Evolutionary conservation across 208 protist species (phyloP), one percentile per base, ranked within the genome.

Genomic region (Blechomonas ayalai): DNA sequence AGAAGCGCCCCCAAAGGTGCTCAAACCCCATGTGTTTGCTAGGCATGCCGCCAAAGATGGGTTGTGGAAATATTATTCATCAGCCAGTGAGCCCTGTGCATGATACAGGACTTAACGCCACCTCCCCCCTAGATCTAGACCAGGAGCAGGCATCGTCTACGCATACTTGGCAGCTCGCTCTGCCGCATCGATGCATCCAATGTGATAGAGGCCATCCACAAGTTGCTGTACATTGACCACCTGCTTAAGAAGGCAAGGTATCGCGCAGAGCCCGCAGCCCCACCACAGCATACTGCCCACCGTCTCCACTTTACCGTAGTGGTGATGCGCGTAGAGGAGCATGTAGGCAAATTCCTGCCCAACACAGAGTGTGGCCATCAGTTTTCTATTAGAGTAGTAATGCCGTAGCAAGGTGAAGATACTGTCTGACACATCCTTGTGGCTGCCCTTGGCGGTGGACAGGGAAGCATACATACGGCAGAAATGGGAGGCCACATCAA

Each of bases 301-400:
- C 10, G 27, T 37, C 13, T 32, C 45, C 7, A 69, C 61, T 18
- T 55, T 35, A 25, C 38, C 35, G 45, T 88, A 89, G 25, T 61
- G 55, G 35, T 69, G 41, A 41, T 70, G 73, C 9, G 70, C 78
- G 58, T 95, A 97, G 8, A 97, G 58, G 7, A 77, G 47, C 20
- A 97, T 59, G 60, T 95, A 96, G 18, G 82, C 82, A 45, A 95
- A 84, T 81, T 97, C 90, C 66, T 96, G 92, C 4, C 84, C 88
- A 22, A 95, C 49, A 58, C 91, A 97, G 2, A 94, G 52, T 7
- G 71, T 49, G 16, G 67, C 72, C 82, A 96, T 92, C 13, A 96
- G 62, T 18, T 71, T 68, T 25, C 73, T 71, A 38, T 86, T 85
- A 9, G 70, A 73, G 71, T 97, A 97, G 83, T 97, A 97, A 15